Evolutionary conservation across 257 asterid genomes (phyloP).

Genomic region (Rauvolfia tetraphylla): DNA sequence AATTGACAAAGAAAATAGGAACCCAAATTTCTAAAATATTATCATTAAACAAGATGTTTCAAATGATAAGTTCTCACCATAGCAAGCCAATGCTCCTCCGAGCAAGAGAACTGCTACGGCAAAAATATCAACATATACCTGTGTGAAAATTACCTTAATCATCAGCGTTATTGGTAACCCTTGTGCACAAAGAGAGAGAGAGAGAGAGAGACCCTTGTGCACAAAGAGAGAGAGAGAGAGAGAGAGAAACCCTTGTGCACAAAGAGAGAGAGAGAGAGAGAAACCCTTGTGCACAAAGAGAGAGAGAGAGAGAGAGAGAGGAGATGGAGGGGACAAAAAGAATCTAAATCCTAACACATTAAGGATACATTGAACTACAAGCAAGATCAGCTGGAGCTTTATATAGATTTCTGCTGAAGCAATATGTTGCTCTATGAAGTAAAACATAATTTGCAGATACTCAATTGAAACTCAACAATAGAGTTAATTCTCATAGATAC

Average conservation of each 20-base stretch:
- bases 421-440: background rate
- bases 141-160: slow-evolving; percentile 26
- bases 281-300: background rate
- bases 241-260: too few species aligned
- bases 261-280: too few species aligned
- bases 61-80: slow-evolving; percentile 50
- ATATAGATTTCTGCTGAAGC: background rate
- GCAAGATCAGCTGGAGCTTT: background rate
- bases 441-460: too few species aligned
- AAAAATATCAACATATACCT: slow-evolving; percentile 83
- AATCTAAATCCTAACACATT: background rate
- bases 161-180: background rate
- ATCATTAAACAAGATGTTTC: background rate
- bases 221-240: background rate
- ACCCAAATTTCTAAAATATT: background rate
- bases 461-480: too few species aligned
- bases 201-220: too few species aligned
- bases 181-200: background rate
- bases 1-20: background rate
- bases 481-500: too few species aligned
- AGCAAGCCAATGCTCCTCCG: slow-evolving; percentile 94
- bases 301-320: background rate
- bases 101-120: slow-evolving; percentile 59
- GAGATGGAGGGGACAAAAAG: background rate
- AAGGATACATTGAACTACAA: background rate